phyloP scores from a whole-genome alignment of 2,329 filamentous ascomycete species.

The Didymella keratinophila region DNA sequence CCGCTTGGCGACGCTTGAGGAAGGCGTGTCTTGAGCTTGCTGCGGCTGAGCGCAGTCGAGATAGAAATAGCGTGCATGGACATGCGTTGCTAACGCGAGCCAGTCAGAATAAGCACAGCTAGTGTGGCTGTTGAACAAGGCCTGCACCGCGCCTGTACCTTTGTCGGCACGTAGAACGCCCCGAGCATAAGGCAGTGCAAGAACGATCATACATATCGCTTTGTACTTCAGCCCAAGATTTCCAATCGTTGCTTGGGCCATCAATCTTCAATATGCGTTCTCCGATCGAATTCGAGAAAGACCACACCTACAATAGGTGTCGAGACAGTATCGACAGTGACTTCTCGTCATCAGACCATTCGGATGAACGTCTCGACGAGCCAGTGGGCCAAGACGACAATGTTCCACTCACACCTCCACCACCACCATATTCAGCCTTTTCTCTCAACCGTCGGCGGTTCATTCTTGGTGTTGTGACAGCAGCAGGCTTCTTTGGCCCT shows the following conservation, averaged over 20 bases:
- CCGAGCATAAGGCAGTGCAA: constrained; percentile 28
- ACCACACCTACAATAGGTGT: constrained; percentile 30
- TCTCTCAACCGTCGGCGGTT: constrained; percentile 47
- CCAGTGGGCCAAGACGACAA: constrained; percentile 19
- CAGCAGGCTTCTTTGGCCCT: constrained; percentile 55
- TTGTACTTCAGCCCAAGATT: constrained; percentile 26
- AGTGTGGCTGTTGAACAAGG: constrained; percentile 20
- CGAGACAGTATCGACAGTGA: constrained; percentile 36
- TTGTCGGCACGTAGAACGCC: constrained; percentile 25
- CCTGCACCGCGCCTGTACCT: constrained; percentile 14
- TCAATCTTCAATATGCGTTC: constrained; percentile 30
- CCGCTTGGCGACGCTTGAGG: constrained; percentile 25
- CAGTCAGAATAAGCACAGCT: constrained; percentile 14
- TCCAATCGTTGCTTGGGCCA: constrained; percentile 10
- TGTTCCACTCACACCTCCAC: constrained; percentile 11
- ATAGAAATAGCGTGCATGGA: constrained; percentile 28
- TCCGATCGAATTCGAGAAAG: constrained; percentile 37
- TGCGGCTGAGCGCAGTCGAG: constrained; percentile 28
- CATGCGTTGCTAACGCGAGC: constrained; percentile 14
- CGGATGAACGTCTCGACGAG: constrained; percentile 20
- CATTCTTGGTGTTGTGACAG: constrained; percentile 52
- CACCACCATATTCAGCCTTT: constrained; percentile 51
- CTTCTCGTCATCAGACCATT: constrained; percentile 25
- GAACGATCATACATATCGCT: constrained; percentile 23
- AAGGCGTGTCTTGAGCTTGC: constrained; percentile 12